Conservation (phyloP, 1,284 basidiomycete genomes). For the Heliocybe sulcata region DNA sequence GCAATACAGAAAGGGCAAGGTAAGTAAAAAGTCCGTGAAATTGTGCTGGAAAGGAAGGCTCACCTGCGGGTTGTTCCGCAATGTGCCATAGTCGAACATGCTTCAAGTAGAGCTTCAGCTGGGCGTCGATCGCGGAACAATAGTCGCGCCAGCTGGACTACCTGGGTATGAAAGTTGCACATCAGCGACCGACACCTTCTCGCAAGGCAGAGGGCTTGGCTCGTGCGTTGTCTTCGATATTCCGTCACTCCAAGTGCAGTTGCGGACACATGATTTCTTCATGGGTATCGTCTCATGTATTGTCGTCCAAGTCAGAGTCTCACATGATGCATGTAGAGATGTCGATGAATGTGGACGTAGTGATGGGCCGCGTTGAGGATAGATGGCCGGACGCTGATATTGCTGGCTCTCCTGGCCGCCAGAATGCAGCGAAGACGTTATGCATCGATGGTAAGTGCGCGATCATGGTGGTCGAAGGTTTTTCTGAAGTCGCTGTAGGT, state of each 20-base stretch:
- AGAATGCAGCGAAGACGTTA: conserved; percentile 31
- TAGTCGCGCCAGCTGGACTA: conserved; percentile 70
- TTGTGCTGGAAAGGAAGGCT: neutral
- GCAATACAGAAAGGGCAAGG: conserved; percentile 74
- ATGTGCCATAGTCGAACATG: conserved; percentile 63
- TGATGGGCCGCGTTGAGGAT: conserved; percentile 44
- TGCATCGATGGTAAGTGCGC: conserved; percentile 53
- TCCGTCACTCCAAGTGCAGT: conserved; percentile 66
- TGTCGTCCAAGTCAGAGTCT: conserved; percentile 5
- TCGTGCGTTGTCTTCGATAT: conserved; percentile 49
- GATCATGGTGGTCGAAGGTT: neutral
- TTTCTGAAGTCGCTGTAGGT: conserved; percentile 34
- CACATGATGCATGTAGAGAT: conserved; percentile 47
- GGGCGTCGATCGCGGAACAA: conserved; percentile 41
- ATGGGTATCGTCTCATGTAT: conserved; percentile 58
- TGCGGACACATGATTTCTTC: conserved; percentile 77
- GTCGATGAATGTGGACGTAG: conserved; percentile 63
- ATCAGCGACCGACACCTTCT: conserved; percentile 12
- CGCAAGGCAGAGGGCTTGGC: conserved; percentile 33
- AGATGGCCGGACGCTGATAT: conserved; percentile 40
- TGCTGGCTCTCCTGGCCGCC: conserved; percentile 18
- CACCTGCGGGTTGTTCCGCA: conserved; percentile 6
- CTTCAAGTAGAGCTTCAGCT: conserved; percentile 71
- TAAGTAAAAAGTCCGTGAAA: conserved; percentile 26
- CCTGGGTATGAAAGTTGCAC: conserved; percentile 54